phyloP scores from a whole-genome alignment of 495 filamentous ascomycete genomes.

The Pseudotulostoma volvatum region DNA sequence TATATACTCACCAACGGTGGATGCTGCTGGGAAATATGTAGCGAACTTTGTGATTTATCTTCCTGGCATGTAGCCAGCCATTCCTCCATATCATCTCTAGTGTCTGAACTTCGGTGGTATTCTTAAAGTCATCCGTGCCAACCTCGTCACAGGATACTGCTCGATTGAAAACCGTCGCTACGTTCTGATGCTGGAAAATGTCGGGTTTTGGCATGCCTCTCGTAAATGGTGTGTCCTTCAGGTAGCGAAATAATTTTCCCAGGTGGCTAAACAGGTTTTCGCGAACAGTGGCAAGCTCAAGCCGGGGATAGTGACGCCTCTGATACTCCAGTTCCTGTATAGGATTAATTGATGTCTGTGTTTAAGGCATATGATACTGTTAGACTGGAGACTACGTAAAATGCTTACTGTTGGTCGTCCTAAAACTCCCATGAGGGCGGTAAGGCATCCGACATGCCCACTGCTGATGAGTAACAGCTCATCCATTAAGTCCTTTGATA shows the following conservation, averaged over 20 bases:
- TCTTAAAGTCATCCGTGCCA: not conserved
- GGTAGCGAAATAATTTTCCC: too few species aligned
- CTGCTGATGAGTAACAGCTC: not conserved
- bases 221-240: too few species aligned
- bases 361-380: not conserved
- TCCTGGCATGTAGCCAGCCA: constrained; percentile 1
- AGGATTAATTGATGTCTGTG: not conserved
- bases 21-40: constrained; percentile 1
- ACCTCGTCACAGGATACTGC: not conserved
- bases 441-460: not conserved
- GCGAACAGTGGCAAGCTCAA: not conserved
- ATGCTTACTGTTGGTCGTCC: not conserved
- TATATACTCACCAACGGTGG: not conserved
- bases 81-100: constrained; percentile 1
- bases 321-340: not conserved
- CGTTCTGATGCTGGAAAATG: not conserved
- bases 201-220: not conserved
- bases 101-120: not conserved
- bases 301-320: not conserved
- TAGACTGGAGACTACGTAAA: too few species aligned
- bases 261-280: too few species aligned
- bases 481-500: not conserved
- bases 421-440: not conserved
- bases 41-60: not conserved
- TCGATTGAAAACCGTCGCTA: not conserved